Base-by-base conservation (phyloP, 2,329 filamentous ascomycete genomes). In the Beauveria asiatica region DNA sequence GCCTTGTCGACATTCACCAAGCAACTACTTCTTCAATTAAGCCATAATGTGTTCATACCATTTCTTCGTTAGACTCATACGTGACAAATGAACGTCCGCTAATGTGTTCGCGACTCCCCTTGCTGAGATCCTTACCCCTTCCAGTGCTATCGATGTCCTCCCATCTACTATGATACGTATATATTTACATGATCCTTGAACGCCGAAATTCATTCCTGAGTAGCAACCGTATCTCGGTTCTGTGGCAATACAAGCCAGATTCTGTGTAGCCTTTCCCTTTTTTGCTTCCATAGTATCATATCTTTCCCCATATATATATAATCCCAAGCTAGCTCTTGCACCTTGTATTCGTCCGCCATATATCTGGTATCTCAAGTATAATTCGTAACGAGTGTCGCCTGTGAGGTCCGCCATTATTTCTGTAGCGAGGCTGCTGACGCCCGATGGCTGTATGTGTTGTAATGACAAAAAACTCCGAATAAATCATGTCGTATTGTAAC, bases 31-130 rank as follows among this genome's bases (percentile, higher is more conserved):
- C 4, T 10, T 19, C 21, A 16, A 13, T 45, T 56, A 61, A 52
- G 65, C 70, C 70, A 67, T 72, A 70, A 67, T 66, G 68, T 71
- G 65, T 71, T 70, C 68, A 64, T 67, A 62, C 63, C 66, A 67
- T 69, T 68, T 69, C 66, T 46, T 70, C 69, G 65, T 70, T 60
- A 68, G 63, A 66, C 67, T 70, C 67, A 67, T 69, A 63, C 67
- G 62, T 64, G 62, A 65, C 64, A 66, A 55, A 66, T 65, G 60
- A 61, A 64, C 64, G 64, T 66, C 60, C 61, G 62, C 63, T 61
- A 55, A 55, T 50, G 61, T 58, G 53, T 51, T 59, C 46, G 57
- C 60, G 39, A 57, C 33, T 50, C 57, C 49, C 60, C 50, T 54
- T 61, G 48, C 48, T 63, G 60, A 68, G 62, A 67, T 66, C 64